Base-by-base conservation (phyloP, 1,284 basidiomycete species). In the Malassezia japonica region DNA sequence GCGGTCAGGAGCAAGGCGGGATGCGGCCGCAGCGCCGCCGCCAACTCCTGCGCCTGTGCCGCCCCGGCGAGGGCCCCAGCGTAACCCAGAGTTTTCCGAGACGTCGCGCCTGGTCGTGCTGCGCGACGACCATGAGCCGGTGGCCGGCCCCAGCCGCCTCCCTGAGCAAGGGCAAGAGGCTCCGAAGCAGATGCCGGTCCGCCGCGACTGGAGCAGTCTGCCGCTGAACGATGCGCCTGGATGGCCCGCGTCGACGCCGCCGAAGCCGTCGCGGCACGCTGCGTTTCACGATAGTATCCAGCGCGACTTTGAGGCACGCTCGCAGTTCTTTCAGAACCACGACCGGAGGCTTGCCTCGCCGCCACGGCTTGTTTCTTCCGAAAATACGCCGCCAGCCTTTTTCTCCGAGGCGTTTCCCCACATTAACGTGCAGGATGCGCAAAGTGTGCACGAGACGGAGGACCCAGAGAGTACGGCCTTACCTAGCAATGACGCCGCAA, bases 31-130 rank as follows among this genome's bases (percentile, higher is more conserved):
- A n/a, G n/a, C n/a, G n/a, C n/a, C n/a, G n/a, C n/a, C n/a, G n/a
- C n/a, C n/a, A n/a, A n/a, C n/a, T n/a, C n/a, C n/a, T n/a, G n/a
- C n/a, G 20, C 18, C n/a, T 3, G 5, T 6, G 15, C 12, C 32
- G 8, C 7, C 42, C 12, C 42, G 32, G 3, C 21, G 12, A 12
- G 2, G 31, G 27, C 46, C 46, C 2, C 34, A 32, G n/a, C 28
- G 37, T 15, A 51, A 51, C 23, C 31, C 36, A 1, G 15, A 23
- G 8, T 51, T 51, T 21, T 46, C 43, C 12, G 18, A 31, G 2
- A 32, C 43, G 6, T 46, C 50, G 37, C 41, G 28, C 13, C 23
- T 51, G 9, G 18, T 46, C n/a, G 50, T 51, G 6, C 24, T 51
- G 21, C 50, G 50, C 18, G 48, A 50, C 21, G 15, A 13, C 32